Evolutionary conservation across 148 eudicot species (phyloP).

Genomic region (Diospyros lotus): DNA sequence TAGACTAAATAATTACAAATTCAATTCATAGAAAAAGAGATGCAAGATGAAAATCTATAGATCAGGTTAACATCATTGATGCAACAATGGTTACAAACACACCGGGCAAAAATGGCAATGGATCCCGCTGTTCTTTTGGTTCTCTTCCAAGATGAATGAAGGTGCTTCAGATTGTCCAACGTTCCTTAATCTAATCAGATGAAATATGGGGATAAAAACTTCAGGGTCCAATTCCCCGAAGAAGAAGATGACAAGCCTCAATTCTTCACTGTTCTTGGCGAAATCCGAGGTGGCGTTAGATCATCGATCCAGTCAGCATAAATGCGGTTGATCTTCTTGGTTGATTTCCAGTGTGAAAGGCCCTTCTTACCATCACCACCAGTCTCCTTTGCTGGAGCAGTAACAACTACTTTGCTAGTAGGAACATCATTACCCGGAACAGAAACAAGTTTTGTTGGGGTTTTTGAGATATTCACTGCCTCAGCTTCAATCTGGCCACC

Average conservation of each 20-base stretch:
- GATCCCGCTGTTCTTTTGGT: too few relatives aligned
- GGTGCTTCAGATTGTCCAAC: too few relatives aligned
- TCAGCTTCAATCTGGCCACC: conserved; percentile 43
- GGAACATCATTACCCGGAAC: conserved; percentile 25
- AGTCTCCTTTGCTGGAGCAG: conserved; percentile 31
- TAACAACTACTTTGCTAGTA: conserved; percentile 17
- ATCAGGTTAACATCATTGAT: background rate
- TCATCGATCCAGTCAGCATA: conserved; percentile 88
- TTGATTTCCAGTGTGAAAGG: conserved; percentile 49
- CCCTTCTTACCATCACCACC: conserved; percentile 39
- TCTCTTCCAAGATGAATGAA: too few relatives aligned
- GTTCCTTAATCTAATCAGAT: too few relatives aligned
- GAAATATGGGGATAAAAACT: conserved; percentile 2
- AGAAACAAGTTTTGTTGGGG: conserved; percentile 27
- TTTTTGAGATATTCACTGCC: conserved; percentile 4
- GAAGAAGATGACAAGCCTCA: background rate
- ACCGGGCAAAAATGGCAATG: too few relatives aligned
- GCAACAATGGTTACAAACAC: background rate
- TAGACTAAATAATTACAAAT: background rate
- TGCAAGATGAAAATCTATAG: background rate
- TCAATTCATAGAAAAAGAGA: background rate
- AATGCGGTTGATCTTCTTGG: conserved; percentile 62
- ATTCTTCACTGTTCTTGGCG: conserved; percentile 30
- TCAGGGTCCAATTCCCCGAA: background rate
- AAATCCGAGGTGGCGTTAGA: conserved; percentile 29